Conservation (phyloP, 2,329 filamentous ascomycete genomes). For the Calonectria pteridis region DNA sequence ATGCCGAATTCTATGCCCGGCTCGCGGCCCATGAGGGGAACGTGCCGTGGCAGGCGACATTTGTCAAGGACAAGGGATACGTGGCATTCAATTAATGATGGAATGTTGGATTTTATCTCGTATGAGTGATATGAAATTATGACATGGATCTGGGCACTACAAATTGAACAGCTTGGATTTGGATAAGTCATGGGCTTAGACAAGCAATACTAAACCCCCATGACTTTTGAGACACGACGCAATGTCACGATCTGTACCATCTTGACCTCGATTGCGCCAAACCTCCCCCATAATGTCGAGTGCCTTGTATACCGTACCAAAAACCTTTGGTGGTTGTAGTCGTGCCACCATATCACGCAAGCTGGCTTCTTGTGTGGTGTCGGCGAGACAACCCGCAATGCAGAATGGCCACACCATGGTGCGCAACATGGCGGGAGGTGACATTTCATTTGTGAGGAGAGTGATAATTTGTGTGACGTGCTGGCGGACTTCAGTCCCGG, state of each 20-base stretch:
- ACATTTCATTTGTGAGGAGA: neutral
- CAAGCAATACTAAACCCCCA: neutral
- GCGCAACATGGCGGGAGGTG: neutral
- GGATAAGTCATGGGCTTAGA: neutral
- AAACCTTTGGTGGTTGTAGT: neutral
- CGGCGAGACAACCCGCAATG: constrained; percentile 12
- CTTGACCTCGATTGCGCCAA: constrained; percentile 1
- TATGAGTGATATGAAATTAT: neutral
- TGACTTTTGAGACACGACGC: neutral
- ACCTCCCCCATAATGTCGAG: constrained; percentile 7
- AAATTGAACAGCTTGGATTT: neutral
- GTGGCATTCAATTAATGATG: neutral
- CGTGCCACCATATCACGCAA: neutral
- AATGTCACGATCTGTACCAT: neutral
- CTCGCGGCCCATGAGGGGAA: constrained; percentile 4
- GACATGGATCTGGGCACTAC: neutral
- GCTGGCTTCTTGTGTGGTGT: neutral
- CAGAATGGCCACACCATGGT: constrained; percentile 26
- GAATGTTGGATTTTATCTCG: neutral
- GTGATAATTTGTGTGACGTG: neutral
- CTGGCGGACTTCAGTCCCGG: neutral
- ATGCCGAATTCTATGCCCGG: constrained; percentile 51
- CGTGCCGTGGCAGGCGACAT: constrained; percentile 22
- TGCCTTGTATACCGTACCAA: constrained; percentile 19
- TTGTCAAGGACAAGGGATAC: constrained; percentile 22